Base-by-base conservation (phyloP, 768 basidiomycete species). In the Phlebiopsis flavidoalba region DNA sequence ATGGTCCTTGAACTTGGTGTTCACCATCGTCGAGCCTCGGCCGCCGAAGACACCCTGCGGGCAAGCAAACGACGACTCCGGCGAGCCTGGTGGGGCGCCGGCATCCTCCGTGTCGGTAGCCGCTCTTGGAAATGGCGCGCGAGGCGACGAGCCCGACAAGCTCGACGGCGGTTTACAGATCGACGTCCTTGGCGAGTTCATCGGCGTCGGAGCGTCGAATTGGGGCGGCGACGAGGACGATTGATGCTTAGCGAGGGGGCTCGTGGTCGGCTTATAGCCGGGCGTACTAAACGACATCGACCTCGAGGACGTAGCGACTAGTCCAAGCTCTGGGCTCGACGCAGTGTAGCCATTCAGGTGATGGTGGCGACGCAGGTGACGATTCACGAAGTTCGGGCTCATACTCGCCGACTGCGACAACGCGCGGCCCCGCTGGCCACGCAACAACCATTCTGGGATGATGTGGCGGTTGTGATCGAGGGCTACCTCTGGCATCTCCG, bases 391-490 rank as follows among this genome's bases (percentile, higher is more conserved):
- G 47, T 62, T 46, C 17, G 69, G 58, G 56, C 57, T 73, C 66
- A 57, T 71, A 62, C 60, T 63, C 52, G 64, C 66, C 1, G 76
- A 67, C 57, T 77, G 81, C 17, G 83, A 82, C 52, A 80, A 74
- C 3, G 84, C 82, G 26, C 73, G 69, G 37, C 67, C 64, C 1
- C 70, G 71, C 12, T 65, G 83, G 74, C 57, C 79, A 35, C 80
- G 79, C 49, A 97, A 79, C 75, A 98, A 77, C 91, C 94, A 97
- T 64, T 94, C 86, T 4, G 97, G 96, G 52, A 99, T 87, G 61
- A 99, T 97, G 73, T 99, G 97, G n/a, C 90, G 83, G 71, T 99
- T 91, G 63, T 86, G 86, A 67, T 95, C 95, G 52, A 99, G 80
- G 7, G 85, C 86, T 14, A 99, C 97, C 73, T 98, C 96, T 1